A percentile compares a stretch with the other conserved stretches of the same genome.
These are phyloP conservation scores for Polytrichum commune DNA, from an alignment of 225 moss, liverwort and hornwort genomes.

Conservation along the genomic window DNA sequence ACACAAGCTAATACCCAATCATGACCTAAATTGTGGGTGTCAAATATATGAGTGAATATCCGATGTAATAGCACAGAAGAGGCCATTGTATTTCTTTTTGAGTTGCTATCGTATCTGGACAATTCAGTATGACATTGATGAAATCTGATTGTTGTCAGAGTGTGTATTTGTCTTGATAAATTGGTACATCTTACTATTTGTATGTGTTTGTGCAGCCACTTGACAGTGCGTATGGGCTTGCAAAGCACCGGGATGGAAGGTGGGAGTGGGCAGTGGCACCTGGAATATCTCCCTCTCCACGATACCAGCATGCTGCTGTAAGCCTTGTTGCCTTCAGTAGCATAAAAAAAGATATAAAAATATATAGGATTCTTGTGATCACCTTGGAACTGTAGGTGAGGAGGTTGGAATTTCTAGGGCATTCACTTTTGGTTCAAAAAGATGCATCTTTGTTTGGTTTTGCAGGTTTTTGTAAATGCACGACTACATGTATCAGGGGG, in stretches of 20 bases:
- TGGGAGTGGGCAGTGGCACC: constrained; percentile 58
- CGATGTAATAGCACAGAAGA: too few species aligned
- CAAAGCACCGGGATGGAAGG: constrained; percentile 53
- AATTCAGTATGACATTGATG: not conserved
- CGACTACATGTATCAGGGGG: constrained; percentile 49
- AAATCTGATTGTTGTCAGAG: not conserved
- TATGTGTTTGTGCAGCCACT: constrained; percentile 28
- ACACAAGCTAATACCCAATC: not conserved
- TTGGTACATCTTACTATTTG: not conserved
- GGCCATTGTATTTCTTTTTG: too few species aligned
- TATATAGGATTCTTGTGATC: not conserved
- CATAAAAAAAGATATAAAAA: too few species aligned
- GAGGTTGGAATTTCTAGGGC: too few species aligned
- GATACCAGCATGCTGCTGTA: constrained; percentile 62
- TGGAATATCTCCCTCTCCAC: constrained; percentile 49
- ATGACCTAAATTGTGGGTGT: not conserved
- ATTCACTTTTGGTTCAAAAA: too few species aligned
- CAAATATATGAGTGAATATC: not conserved
- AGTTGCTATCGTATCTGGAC: too few species aligned
- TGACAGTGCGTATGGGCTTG: constrained; percentile 47
- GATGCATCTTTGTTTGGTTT: not conserved
- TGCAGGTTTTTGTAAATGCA: constrained; percentile 49
- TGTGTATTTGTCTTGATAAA: not conserved
- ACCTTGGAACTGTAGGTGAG: not conserved
- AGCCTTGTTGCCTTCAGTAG: constrained; percentile 2